phyloP scores from a whole-genome alignment of 768 basidiomycete species.

The Boletus edulis region DNA sequence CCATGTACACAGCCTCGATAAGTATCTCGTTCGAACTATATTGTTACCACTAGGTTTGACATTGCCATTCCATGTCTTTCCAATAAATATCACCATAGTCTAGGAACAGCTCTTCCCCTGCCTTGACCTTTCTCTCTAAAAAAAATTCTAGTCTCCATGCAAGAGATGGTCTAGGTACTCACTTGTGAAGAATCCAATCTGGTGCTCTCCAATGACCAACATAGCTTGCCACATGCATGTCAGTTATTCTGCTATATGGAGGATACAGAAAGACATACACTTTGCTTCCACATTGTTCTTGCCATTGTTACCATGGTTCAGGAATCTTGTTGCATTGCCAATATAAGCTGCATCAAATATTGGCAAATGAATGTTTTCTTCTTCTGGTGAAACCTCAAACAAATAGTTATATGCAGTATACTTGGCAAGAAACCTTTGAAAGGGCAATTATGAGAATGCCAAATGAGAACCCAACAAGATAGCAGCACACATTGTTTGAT shows the following conservation, averaged over 20 bases:
- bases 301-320: slow-evolving; percentile 34
- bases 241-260: neutral
- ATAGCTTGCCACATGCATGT: slow-evolving; percentile 13
- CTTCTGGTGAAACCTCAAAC: slow-evolving; percentile 22
- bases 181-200: slow-evolving; percentile 38
- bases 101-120: slow-evolving; percentile 36
- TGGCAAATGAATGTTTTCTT: neutral
- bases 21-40: neutral
- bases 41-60: neutral
- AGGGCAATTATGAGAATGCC: neutral
- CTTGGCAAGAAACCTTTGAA: slow-evolving; percentile 8
- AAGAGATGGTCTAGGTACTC: slow-evolving; percentile 8
- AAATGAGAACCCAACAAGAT: neutral
- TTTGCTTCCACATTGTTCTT: slow-evolving; percentile 21
- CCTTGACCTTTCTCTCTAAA: slow-evolving; percentile 25
- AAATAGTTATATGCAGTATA: slow-evolving; percentile 33
- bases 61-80: neutral
- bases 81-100: slow-evolving; percentile 34
- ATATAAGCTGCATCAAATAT: slow-evolving; percentile 38
- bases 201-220: slow-evolving; percentile 34
- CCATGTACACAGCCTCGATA: neutral
- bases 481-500: neutral
- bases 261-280: slow-evolving; percentile 19
- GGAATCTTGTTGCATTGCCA: slow-evolving; percentile 45
- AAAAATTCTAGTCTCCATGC: neutral